These are phyloP conservation scores for Nakataea oryzae DNA, from an alignment of 2,329 filamentous ascomycete species.

Conservation along the genomic window DNA sequence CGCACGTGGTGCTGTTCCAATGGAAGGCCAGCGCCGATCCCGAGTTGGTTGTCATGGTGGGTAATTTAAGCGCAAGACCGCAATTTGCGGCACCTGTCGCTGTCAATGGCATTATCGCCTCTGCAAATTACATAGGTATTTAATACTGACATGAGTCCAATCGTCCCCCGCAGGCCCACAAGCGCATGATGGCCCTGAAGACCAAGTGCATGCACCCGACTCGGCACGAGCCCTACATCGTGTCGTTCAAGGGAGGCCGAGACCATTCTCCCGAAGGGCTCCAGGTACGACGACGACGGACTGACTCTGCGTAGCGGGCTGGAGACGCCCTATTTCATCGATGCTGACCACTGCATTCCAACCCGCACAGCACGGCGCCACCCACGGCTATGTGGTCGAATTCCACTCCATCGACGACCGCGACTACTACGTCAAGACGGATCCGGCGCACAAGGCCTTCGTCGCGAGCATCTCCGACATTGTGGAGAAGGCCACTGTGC, in stretches of 20 bases:
- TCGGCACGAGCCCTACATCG: slow-evolving; percentile 47
- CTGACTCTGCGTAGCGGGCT: background rate
- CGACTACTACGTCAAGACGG: slow-evolving; percentile 54
- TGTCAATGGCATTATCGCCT: no score
- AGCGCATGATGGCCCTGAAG: slow-evolving; percentile 32
- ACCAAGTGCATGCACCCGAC: slow-evolving; percentile 50
- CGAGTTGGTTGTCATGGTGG: background rate
- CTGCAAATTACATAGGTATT: background rate
- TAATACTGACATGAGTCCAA: background rate
- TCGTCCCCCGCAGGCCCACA: slow-evolving; percentile 15
- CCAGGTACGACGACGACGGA: slow-evolving; percentile 34
- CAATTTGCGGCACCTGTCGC: no score
- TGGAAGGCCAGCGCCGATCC: slow-evolving; percentile 3
- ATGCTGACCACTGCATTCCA: background rate
- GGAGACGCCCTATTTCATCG: background rate
- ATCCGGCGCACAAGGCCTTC: slow-evolving; percentile 53
- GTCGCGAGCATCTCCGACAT: slow-evolving; percentile 33
- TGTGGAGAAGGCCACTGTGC: slow-evolving; percentile 39
- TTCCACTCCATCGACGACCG: slow-evolving; percentile 53
- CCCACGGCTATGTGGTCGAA: slow-evolving; percentile 56
- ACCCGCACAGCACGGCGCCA: slow-evolving; percentile 40
- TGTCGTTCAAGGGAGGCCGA: slow-evolving; percentile 41
- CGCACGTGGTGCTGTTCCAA: slow-evolving; percentile 8
- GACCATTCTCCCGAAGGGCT: slow-evolving; percentile 51
- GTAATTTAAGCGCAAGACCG: no score